phyloP scores from a whole-genome alignment of 768 basidiomycete species.

The Tricholoma furcatifolium region DNA sequence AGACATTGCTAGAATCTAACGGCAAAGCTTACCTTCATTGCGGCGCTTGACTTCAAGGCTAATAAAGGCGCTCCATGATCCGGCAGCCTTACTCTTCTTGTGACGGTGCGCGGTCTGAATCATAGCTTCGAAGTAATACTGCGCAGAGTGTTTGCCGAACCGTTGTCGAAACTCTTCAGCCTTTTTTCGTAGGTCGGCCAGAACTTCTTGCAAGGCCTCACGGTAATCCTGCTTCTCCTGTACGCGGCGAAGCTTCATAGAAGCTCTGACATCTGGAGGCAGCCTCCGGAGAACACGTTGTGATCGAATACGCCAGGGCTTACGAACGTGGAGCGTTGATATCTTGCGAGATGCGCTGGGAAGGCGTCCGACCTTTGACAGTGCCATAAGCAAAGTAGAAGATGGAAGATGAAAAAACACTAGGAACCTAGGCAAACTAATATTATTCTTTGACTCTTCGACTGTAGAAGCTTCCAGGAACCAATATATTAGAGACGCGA shows the following conservation, averaged over 20 bases:
- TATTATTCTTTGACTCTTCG: too few species aligned
- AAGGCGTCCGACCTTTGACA: neutral
- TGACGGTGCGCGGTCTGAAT: too few species aligned
- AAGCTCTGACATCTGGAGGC: neutral
- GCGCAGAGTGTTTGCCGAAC: too few species aligned
- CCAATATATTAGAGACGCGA: too few species aligned
- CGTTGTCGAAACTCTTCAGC: neutral
- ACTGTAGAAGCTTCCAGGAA: too few species aligned
- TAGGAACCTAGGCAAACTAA: neutral
- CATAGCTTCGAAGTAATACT: too few species aligned
- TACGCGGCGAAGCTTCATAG: too few species aligned
- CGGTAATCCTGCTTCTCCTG: neutral
- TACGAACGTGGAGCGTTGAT: neutral
- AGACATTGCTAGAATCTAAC: neutral
- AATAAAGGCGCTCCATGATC: slow-evolving; percentile 5
- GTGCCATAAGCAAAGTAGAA: neutral
- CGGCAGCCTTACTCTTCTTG: neutral
- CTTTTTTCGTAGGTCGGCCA: neutral
- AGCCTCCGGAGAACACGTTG: neutral
- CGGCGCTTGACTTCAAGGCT: slow-evolving; percentile 1
- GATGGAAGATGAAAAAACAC: neutral
- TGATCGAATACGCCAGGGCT: neutral
- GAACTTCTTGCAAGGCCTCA: neutral
- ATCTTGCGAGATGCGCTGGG: slow-evolving; percentile 1
- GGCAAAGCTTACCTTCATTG: neutral